Percentiles rank a stretch among this genome's conserved stretches.
These are phyloP conservation scores for Wickerhamiella azymoides DNA, from an alignment of 805 yeast genomes.

Conservation along the genomic window DNA sequence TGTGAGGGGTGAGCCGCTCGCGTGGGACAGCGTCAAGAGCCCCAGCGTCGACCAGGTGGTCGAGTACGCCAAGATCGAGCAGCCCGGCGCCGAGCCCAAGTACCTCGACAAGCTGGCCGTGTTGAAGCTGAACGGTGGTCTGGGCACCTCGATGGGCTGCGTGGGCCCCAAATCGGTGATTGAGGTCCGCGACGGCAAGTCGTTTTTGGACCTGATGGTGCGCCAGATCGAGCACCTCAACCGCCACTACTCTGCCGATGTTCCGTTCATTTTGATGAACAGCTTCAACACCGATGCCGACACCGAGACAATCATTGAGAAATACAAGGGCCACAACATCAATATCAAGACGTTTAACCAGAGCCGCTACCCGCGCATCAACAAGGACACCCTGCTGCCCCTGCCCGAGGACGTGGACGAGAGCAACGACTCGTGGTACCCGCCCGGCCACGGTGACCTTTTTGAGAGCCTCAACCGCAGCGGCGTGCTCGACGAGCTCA, in stretches of 20 bases:
- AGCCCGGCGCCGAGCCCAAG: constrained; percentile 22
- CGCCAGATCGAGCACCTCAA: constrained; percentile 94
- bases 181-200: constrained; percentile 97
- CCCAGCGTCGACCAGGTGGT: constrained; percentile 85
- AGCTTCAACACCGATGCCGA: constrained; percentile 96
- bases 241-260: constrained; percentile 79
- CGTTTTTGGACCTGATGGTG: constrained; percentile 87
- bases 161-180: constrained; percentile 97
- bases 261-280: constrained; percentile 93
- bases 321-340: constrained; percentile 92
- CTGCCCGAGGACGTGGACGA: constrained; percentile 71
- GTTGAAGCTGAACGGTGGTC: constrained; percentile 91
- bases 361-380: constrained; percentile 93
- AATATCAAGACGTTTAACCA: constrained; percentile 93
- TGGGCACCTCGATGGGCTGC: constrained; percentile 99
- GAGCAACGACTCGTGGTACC: constrained; percentile 82
- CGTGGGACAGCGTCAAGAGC: constrained; percentile 92
- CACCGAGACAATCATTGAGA: constrained; percentile 87
- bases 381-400: constrained; percentile 89
- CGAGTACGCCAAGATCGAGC: constrained; percentile 45
- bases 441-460: constrained; percentile 99
- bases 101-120: constrained; percentile 80
- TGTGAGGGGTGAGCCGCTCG: constrained; percentile 69
- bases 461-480: constrained; percentile 80
- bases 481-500: constrained; percentile 79